A percentile compares a stretch with the other conserved stretches of the same genome.
Evolutionary conservation across 352 stramenopile species (phyloP).

Genomic region (Phytophthora idaei): DNA sequence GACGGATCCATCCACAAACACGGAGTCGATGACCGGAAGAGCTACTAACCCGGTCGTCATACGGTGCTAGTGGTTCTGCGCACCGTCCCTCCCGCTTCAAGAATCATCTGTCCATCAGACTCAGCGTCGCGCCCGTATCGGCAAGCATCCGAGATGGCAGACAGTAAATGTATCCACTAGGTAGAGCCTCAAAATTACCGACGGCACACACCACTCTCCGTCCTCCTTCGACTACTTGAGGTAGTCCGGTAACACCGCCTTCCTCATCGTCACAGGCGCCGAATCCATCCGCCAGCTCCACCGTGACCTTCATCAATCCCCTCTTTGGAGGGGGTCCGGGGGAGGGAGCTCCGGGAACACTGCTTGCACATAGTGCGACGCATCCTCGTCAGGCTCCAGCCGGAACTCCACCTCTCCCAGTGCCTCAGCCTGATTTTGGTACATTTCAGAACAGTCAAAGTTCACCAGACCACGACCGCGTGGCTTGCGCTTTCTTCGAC

Average conservation of each 20-base stretch:
- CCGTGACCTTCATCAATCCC: background rate
- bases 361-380: background rate
- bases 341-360: background rate
- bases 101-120: background rate
- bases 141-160: background rate
- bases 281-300: constrained; percentile 1
- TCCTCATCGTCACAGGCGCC: background rate
- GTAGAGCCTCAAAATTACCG: background rate
- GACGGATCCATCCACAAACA: background rate
- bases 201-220: background rate
- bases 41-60: background rate
- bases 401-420: too few relatives aligned
- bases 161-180: background rate
- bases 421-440: background rate
- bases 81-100: constrained; percentile 1
- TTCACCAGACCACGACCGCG: background rate
- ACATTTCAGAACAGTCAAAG: constrained; percentile 5
- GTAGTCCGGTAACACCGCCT: too few relatives aligned
- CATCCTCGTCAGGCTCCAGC: background rate
- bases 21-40: constrained; percentile 4
- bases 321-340: background rate
- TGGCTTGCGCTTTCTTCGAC: background rate
- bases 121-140: background rate
- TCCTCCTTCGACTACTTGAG: background rate
- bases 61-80: background rate